Evolutionary conservation across 208 protist genomes (phyloP).

Genomic region (Naegleria fowleri): DNA sequence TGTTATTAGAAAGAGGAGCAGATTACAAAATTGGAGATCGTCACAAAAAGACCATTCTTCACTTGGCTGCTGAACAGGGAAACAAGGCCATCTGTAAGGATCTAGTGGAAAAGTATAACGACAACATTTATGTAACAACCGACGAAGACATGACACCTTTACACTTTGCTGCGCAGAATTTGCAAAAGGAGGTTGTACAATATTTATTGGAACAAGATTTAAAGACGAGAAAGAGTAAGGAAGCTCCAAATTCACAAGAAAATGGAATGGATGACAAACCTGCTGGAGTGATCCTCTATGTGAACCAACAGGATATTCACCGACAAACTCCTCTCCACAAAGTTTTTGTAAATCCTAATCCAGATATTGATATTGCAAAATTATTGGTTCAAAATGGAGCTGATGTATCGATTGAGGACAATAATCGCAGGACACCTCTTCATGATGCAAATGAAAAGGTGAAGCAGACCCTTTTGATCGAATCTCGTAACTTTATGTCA

Average conservation of each 20-base stretch:
- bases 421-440: not conserved
- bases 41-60: not conserved
- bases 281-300: not conserved
- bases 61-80: conserved; percentile 7
- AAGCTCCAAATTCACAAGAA: not conserved
- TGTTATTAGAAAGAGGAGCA: conserved; percentile 9
- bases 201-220: not conserved
- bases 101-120: not conserved
- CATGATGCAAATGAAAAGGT: not conserved
- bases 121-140: not conserved
- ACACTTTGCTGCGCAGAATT: not conserved
- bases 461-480: not conserved
- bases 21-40: not conserved
- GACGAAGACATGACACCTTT: not conserved
- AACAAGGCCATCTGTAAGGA: not conserved
- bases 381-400: not conserved
- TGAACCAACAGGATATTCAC: not conserved
- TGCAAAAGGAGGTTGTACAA: not conserved
- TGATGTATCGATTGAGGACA: not conserved
- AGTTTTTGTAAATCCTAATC: not conserved
- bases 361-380: conserved; percentile 1
- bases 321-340: conserved; percentile 5
- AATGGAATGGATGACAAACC: not conserved
- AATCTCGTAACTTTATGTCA: not conserved
- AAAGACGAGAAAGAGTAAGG: too few species aligned